A percentile compares a stretch with the other conserved stretches of the same genome.
These are phyloP conservation scores for Phytophthora cryptogea DNA, from an alignment of 352 stramenopile genomes.

Conservation along the genomic window DNA sequence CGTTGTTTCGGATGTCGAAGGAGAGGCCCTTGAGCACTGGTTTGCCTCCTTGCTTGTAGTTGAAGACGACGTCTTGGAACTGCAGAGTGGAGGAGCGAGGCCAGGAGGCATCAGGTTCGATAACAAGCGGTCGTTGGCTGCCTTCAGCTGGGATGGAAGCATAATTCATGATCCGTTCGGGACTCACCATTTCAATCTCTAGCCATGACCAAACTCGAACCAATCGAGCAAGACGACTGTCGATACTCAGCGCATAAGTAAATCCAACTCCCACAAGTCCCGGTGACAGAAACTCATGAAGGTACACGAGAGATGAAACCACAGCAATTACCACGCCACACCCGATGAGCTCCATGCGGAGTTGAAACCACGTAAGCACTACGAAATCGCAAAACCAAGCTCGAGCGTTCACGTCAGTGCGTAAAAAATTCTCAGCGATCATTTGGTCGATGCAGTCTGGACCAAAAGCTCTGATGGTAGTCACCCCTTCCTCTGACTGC, in stretches of 20 bases:
- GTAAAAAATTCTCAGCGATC: slow-evolving; percentile 24
- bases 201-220: slow-evolving; percentile 51
- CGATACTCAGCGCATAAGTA: slow-evolving; percentile 86
- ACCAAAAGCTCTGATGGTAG: slow-evolving; percentile 45
- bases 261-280: slow-evolving; percentile 88
- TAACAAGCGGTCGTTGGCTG: slow-evolving; percentile 18
- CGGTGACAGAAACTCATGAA: slow-evolving; percentile 40
- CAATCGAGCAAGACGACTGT: slow-evolving; percentile 71
- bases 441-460: slow-evolving; percentile 19
- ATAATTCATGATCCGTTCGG: slow-evolving; percentile 56
- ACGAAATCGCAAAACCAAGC: slow-evolving; percentile 38
- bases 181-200: slow-evolving; percentile 62
- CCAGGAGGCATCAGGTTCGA: slow-evolving; percentile 50
- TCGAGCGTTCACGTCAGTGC: slow-evolving; percentile 35
- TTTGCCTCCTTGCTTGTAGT: slow-evolving; percentile 65
- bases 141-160: slow-evolving; percentile 29
- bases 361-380: slow-evolving; percentile 41
- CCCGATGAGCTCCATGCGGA: slow-evolving; percentile 53
- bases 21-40: slow-evolving; percentile 58
- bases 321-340: slow-evolving; percentile 41
- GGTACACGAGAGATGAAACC: slow-evolving; percentile 40
- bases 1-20: slow-evolving; percentile 55
- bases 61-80: slow-evolving; percentile 84
- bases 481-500: slow-evolving; percentile 35
- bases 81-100: slow-evolving; percentile 65